Percentiles rank a stretch among this genome's conserved stretches.
Conservation (phyloP, 2,329 filamentous ascomycete genomes). For the Chaetomium sp. region DNA sequence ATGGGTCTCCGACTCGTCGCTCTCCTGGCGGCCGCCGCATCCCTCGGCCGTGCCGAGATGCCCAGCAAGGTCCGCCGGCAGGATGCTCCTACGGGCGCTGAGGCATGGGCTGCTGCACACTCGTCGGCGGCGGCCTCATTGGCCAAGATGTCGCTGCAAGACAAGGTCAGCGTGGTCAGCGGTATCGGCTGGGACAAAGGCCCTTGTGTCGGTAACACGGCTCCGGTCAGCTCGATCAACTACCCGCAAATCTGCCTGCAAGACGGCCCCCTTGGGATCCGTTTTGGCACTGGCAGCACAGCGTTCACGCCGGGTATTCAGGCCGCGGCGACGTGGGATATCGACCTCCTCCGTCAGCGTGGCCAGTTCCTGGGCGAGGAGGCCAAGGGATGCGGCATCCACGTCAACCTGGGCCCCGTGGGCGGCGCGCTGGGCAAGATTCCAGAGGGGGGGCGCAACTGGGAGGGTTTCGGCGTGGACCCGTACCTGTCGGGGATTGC, state of each 20-base stretch:
- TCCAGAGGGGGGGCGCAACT: constrained; percentile 68
- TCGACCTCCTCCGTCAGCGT: constrained; percentile 63
- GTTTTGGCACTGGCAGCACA: constrained; percentile 63
- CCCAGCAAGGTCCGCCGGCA: constrained; percentile 9
- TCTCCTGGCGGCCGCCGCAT: constrained; percentile 16
- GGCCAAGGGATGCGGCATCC: constrained; percentile 61
- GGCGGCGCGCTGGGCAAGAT: constrained; percentile 70
- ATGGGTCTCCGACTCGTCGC: constrained; percentile 6
- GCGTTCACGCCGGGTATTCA: constrained; percentile 77
- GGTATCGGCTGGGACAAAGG: constrained; percentile 71
- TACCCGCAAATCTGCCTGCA: constrained; percentile 74
- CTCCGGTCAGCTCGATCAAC: constrained; percentile 46
- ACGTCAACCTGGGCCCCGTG: constrained; percentile 68
- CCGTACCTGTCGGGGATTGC: constrained; percentile 64
- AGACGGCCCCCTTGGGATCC: constrained; percentile 71
- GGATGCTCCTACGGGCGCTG: constrained; percentile 13
- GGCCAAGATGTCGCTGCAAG: constrained; percentile 60
- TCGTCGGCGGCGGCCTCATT: constrained; percentile 62
- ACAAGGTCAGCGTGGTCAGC: constrained; percentile 75
- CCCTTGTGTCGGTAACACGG: constrained; percentile 59
- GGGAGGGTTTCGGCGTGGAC: constrained; percentile 77
- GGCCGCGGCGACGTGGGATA: constrained; percentile 74
- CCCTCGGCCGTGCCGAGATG: constrained; percentile 14
- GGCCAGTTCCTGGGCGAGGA: constrained; percentile 65
- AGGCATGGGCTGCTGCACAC: constrained; percentile 62